Evolutionary conservation across 1,284 basidiomycete genomes (phyloP), one percentile per base, ranked within the genome.

Genomic region (Marasmius oreades): DNA sequence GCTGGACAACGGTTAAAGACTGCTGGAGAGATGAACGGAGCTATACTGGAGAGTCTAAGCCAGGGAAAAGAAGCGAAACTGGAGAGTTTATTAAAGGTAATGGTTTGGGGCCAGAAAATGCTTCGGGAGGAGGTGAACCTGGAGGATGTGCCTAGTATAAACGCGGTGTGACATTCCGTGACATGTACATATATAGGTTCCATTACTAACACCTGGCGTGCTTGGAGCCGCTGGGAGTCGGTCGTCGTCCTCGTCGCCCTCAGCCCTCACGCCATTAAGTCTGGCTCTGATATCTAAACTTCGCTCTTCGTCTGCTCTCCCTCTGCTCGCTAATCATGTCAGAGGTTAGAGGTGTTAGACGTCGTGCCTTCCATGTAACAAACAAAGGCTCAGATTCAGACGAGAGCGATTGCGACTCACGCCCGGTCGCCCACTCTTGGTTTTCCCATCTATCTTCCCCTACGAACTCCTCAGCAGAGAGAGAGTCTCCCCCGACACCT

Each of bases 61-160:
- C 93, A 98, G 66, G 93, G 94, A 0, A 90, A 90, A 68, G 92
- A 96, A 66, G 92, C 95, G 46, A 98, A 96, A 74, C 74, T 98
- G 47, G 85, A 89, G 14, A 88, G 86, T n/a, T 70, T 99, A 63
- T 75, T 98, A 68, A 86, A 90, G 70, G 77, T 98, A 65, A 78
- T 96, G 66, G 84, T 80, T 39, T 98, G 93, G 92, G 95, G 94
- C 2, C 94, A 98, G 73, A 79, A 79, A 51, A 75, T 91, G 76
- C 72, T 98, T 61, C 81, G 82, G 52, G 87, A 92, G 64, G 39
- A 42, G 39, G 39, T 20, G 2, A 42, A n/a, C 20, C 16, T 42
- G 39, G 39, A 42, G 5, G 39, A 42, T 4, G 39, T 42, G 39
- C 39, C 39, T 42, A 20, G 39, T 42, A 16, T 42, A 42, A 42